Percentiles rank a stretch among this genome's conserved stretches.
Evolutionary conservation across 345 rosid species (phyloP).

Genomic region (Kandelia obovata): DNA sequence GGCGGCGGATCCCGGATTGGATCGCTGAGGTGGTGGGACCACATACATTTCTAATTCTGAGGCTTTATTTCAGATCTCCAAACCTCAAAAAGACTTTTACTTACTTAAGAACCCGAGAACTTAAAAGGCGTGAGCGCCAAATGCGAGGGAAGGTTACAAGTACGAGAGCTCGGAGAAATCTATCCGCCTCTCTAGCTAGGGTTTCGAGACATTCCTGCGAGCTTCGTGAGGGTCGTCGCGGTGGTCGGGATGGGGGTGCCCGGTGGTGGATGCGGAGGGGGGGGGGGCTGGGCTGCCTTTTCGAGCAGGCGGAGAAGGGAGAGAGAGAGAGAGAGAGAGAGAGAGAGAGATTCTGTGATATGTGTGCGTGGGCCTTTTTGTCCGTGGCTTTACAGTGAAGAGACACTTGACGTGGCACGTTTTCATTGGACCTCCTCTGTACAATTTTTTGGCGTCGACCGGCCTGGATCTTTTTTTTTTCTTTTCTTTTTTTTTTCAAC

Average conservation of each 20-base stretch:
- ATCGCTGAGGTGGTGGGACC: constrained; percentile 80
- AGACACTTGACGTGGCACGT: constrained; percentile 9
- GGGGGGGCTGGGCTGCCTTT: background rate
- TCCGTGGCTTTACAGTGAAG: background rate
- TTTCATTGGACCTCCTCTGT: background rate
- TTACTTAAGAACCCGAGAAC: background rate
- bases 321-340: too few relatives aligned
- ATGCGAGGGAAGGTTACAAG: background rate
- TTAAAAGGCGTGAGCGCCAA: background rate
- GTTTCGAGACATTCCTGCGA: constrained; percentile 9
- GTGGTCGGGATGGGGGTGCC: background rate
- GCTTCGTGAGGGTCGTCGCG: background rate
- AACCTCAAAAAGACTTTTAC: background rate
- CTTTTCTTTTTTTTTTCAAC: too few relatives aligned
- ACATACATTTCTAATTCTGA: constrained; percentile 61
- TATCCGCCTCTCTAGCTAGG: background rate
- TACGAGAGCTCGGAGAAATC: background rate
- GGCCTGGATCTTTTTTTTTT: background rate
- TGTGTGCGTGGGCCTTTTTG: background rate
- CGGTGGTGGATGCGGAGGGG: background rate
- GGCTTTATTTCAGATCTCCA: constrained; percentile 1
- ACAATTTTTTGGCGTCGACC: background rate
- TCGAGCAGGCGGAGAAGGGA: background rate
- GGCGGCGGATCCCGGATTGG: constrained; percentile 56
- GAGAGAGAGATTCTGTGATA: background rate